Evolutionary conservation across 176 grass and related monocot genomes (phyloP).

Genomic region (Calamus simplicifolius): DNA sequence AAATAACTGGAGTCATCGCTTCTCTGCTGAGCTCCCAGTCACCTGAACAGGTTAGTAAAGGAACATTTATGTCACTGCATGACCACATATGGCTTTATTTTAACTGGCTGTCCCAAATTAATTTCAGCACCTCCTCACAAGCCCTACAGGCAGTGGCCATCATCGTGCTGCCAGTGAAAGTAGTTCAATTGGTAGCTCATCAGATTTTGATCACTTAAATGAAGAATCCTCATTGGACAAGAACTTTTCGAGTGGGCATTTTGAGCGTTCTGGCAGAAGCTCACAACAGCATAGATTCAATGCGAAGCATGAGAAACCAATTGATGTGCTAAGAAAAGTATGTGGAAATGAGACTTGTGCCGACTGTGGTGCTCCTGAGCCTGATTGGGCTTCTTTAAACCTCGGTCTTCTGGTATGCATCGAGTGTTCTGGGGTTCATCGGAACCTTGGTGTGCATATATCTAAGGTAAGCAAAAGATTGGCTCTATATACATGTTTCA

Average conservation of each 20-base stretch:
- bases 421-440: slow-evolving; percentile 92
- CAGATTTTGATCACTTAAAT: slow-evolving; percentile 65
- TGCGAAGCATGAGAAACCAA: slow-evolving; percentile 90
- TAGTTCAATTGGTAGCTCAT: slow-evolving; percentile 85
- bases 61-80: slow-evolving; percentile 2
- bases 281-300: slow-evolving; percentile 60
- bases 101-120: neutral
- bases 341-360: slow-evolving; percentile 73
- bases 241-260: slow-evolving; percentile 62
- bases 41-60: slow-evolving; percentile 70
- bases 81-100: neutral
- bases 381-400: slow-evolving; percentile 97
- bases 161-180: slow-evolving; percentile 63
- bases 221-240: slow-evolving; percentile 77
- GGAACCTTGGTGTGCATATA: slow-evolving; percentile 99
- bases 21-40: slow-evolving; percentile 96
- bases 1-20: slow-evolving; percentile 97
- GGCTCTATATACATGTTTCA: too few species aligned
- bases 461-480: slow-evolving; percentile 62
- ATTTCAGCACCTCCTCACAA: slow-evolving; percentile 70
- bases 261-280: slow-evolving; percentile 55
- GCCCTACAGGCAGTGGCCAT: slow-evolving; percentile 54
- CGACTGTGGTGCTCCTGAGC: slow-evolving; percentile 78
- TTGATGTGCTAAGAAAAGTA: slow-evolving; percentile 93
- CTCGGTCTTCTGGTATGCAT: slow-evolving; percentile 93